These are phyloP conservation scores for Thinopyrum elongatum DNA, from an alignment of 176 grass and related monocot genomes.

Conservation along the genomic window DNA sequence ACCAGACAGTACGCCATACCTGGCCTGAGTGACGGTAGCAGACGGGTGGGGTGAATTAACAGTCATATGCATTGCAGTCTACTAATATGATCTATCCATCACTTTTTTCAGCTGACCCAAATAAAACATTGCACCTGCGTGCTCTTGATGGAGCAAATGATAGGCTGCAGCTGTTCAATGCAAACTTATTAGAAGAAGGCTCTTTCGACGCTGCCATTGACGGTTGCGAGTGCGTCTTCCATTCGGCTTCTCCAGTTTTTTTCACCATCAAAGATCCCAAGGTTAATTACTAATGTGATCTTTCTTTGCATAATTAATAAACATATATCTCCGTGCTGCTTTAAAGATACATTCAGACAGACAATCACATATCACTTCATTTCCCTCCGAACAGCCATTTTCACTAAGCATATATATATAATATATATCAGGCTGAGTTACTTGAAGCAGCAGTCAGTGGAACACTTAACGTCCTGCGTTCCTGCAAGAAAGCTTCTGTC, in stretches of 20 bases:
- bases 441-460: constrained; percentile 55
- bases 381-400: neutral
- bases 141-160: constrained; percentile 26
- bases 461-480: constrained; percentile 53
- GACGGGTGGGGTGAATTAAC: too few species aligned
- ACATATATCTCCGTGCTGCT: too few species aligned
- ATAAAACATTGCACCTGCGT: constrained; percentile 29
- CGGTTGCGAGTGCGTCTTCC: constrained; percentile 34
- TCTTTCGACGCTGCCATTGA: constrained; percentile 8
- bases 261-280: neutral
- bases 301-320: neutral
- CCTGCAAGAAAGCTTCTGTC: constrained; percentile 54
- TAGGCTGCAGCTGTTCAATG: constrained; percentile 7
- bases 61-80: too few species aligned
- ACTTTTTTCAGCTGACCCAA: constrained; percentile 8
- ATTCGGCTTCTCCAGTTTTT: constrained; percentile 24
- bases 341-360: too few species aligned
- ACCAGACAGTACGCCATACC: too few species aligned
- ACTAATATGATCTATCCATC: too few species aligned
- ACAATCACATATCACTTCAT: too few species aligned
- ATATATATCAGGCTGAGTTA: constrained; percentile 37
- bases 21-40: too few species aligned
- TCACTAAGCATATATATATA: too few species aligned
- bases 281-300: neutral
- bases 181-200: constrained; percentile 26